phyloP scores from a whole-genome alignment of 2,329 filamentous ascomycete species.

The Fusarium circinatum region DNA sequence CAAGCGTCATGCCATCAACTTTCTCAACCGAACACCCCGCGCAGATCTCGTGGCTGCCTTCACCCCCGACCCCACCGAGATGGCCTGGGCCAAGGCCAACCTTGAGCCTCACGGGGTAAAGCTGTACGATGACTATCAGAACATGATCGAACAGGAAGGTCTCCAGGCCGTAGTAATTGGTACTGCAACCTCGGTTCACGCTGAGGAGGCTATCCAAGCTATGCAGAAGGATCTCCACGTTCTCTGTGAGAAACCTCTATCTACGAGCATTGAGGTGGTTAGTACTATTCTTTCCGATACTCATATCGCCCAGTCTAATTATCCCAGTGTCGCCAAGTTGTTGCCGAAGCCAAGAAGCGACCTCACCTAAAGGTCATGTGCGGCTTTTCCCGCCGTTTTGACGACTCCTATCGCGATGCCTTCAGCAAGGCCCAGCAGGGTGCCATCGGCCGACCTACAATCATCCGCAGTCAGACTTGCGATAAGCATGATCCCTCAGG shows the following conservation, averaged over 20 bases:
- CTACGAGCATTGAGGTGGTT: slow-evolving; percentile 55
- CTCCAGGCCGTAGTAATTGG: slow-evolving; percentile 55
- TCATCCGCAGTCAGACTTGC: slow-evolving; percentile 73
- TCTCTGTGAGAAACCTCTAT: slow-evolving; percentile 69
- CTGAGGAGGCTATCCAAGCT: slow-evolving; percentile 65
- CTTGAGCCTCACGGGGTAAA: slow-evolving; percentile 56
- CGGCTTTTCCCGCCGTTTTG: slow-evolving; percentile 13
- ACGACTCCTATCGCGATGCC: slow-evolving; percentile 65
- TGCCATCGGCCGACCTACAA: slow-evolving; percentile 66
- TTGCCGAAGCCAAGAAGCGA: slow-evolving; percentile 45
- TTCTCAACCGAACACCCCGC: slow-evolving; percentile 57
- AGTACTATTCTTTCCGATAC: not conserved
- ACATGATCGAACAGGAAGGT: slow-evolving; percentile 56
- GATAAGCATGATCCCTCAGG: slow-evolving; percentile 72
- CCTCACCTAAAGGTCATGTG: slow-evolving; percentile 71
- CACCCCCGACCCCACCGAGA: slow-evolving; percentile 56
- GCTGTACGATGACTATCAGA: slow-evolving; percentile 57
- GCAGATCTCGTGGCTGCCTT: slow-evolving; percentile 62
- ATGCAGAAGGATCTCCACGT: slow-evolving; percentile 66
- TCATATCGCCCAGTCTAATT: not conserved
- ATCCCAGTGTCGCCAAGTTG: slow-evolving; percentile 13
- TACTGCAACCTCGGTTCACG: slow-evolving; percentile 63
- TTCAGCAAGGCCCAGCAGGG: slow-evolving; percentile 61
- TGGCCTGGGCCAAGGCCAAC: slow-evolving; percentile 56
- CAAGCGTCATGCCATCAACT: slow-evolving; percentile 60